These are phyloP conservation scores for Suillus clintonianus DNA, from an alignment of 768 basidiomycete species.

Conservation along the genomic window DNA sequence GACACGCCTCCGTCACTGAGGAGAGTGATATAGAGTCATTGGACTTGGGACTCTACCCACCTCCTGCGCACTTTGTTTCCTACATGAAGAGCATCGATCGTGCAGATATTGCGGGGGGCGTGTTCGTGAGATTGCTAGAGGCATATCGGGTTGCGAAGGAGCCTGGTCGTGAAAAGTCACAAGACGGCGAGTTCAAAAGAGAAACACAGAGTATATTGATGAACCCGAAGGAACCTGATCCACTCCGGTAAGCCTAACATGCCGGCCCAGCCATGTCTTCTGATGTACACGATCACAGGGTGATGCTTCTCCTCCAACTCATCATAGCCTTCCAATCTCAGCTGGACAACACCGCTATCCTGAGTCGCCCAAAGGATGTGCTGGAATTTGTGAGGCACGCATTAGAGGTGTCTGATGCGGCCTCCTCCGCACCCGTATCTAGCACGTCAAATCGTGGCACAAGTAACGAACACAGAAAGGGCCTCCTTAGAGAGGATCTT, in stretches of 20 bases:
- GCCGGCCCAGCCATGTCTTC: not conserved
- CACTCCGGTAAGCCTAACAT: slow-evolving; percentile 45
- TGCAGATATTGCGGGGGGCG: slow-evolving; percentile 64
- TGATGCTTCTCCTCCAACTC: slow-evolving; percentile 75
- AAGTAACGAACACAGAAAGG: slow-evolving; percentile 9
- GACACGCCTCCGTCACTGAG: slow-evolving; percentile 39
- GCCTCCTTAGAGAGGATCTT: slow-evolving; percentile 36
- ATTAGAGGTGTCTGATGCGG: slow-evolving; percentile 45
- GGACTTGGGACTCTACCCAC: slow-evolving; percentile 59
- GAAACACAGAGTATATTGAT: slow-evolving; percentile 25
- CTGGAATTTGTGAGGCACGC: slow-evolving; percentile 84
- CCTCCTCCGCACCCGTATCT: slow-evolving; percentile 2
- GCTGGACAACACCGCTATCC: slow-evolving; percentile 61
- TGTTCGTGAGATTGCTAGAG: slow-evolving; percentile 78
- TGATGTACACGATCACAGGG: slow-evolving; percentile 12
- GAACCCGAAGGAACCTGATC: slow-evolving; percentile 40
- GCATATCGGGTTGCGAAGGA: slow-evolving; percentile 46
- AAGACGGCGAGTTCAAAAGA: slow-evolving; percentile 26
- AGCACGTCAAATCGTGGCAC: not conserved
- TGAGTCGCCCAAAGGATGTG: slow-evolving; percentile 66
- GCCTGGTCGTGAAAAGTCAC: not conserved
- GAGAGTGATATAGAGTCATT: slow-evolving; percentile 56
- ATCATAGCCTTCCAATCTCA: slow-evolving; percentile 80
- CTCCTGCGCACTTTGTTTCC: slow-evolving; percentile 67
- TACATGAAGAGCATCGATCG: slow-evolving; percentile 69